Base-by-base conservation (phyloP, 164 flowering plant genomes). In the Litsea cubeba region DNA sequence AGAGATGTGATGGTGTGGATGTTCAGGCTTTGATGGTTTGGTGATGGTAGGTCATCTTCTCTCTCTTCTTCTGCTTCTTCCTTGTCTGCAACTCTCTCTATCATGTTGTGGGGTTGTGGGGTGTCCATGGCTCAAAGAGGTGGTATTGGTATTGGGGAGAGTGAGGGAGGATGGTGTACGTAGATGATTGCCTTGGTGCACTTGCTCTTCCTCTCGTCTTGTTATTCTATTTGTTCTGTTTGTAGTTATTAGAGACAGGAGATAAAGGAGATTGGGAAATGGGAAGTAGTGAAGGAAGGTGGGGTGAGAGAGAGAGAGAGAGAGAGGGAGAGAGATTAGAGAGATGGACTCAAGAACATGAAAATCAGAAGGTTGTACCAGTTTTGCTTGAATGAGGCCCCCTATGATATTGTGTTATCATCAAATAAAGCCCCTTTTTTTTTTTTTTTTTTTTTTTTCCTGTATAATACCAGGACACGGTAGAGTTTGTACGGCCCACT, bases 51-150 rank as follows among this genome's bases (percentile, higher is more conserved):
- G 14, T 7, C 30, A 22, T 15, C 46, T 65, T 65, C n/a, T 12
- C 65, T 73, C 32, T 50, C 26, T 49, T 64, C 62, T 25, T 18
- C 63, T 5, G 50, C 23, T 60, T 1, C 74, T 72, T 46, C 57
- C 23, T 60, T 26, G 24, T 18, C 25, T 18, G 24, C 64, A 50
- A 10, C 66, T 32, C 28, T 50, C 22, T 50, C 40, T 17, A 20
- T 23, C 46, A 23, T 64, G 75, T n/a, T n/a, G 23, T 68, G 40
- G 6, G 23, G 18, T 66, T 32, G 46, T 15, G 35, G 74, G 57
- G 32, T 62, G 2, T 24, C 75, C 75, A 73, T 73, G 70, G 75
- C 49, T 17, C 24, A 68, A 46, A 68, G 51, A 68, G 50, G 70
- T 6, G 10, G 50, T 1, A 30, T 30, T 30, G 32, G 35, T 30